Conservation (phyloP, 805 yeast species). For the Zygotorulaspora sp. region DNA sequence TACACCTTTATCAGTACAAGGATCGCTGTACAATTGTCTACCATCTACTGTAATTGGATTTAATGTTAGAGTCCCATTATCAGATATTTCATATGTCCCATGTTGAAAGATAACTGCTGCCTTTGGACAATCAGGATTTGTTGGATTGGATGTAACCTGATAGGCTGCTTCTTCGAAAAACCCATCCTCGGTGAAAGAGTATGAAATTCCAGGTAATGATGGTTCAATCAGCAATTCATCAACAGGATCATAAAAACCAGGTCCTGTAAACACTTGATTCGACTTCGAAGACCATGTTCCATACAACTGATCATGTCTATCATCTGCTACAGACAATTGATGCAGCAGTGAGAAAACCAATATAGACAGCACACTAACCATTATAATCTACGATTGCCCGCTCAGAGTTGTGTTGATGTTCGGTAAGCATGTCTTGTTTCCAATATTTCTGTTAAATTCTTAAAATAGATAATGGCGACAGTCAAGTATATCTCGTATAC, state of each 20-base stretch:
- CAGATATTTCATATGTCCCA: constrained; percentile 63
- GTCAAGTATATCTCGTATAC: background rate
- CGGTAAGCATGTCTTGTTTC: background rate
- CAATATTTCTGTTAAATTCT: background rate
- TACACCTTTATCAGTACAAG: constrained; percentile 62
- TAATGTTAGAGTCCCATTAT: constrained; percentile 64
- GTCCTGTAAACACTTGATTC: constrained; percentile 93
- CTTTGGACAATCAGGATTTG: constrained; percentile 73
- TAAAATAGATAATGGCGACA: background rate
- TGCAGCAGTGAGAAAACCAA: constrained; percentile 3
- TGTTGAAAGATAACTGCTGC: constrained; percentile 87
- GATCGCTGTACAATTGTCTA: constrained; percentile 82
- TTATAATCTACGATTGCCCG: too few relatives aligned
- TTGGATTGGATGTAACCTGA: constrained; percentile 65
- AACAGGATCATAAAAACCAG: constrained; percentile 92
- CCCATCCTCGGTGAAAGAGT: constrained; percentile 91
- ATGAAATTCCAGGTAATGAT: constrained; percentile 88
- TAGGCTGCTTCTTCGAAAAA: constrained; percentile 86
- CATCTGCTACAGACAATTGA: constrained; percentile 8
- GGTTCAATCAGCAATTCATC: constrained; percentile 95
- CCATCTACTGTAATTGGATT: constrained; percentile 85
- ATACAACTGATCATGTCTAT: constrained; percentile 37
- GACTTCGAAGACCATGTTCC: constrained; percentile 98
- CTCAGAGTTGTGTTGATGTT: too few relatives aligned
- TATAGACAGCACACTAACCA: constrained; percentile 7